Base-by-base conservation (phyloP, 2,329 filamentous ascomycete species). In the Periconia macrospinosa region DNA sequence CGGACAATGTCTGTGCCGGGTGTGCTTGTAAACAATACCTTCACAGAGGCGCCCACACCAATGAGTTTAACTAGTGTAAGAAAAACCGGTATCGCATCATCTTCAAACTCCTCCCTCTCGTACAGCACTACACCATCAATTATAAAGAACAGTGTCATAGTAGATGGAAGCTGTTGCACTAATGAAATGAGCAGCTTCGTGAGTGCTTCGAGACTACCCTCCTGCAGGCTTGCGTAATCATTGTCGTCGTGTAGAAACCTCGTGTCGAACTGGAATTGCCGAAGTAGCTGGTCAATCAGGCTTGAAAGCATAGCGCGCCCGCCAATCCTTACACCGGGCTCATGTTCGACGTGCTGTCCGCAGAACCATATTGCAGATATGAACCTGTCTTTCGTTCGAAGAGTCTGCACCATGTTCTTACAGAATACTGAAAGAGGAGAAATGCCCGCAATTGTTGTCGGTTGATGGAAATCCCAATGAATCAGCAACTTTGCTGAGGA, bases 371-470 rank as follows among this genome's bases (percentile, higher is more conserved):
- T 0, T 3, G 41, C 27, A 3, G 45, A 44, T n/a, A 55, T 30
- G 18, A 55, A 55, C 3, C 41, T 27, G 41, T 44, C 19, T 6
- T 41, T 50, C 7, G n/a, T 7, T 20, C 47, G 41, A 8, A 55
- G 18, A 0, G 40, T 19, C 30, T 45, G n/a, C 19, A 18, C 41
- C 40, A 55, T 30, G 2, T 43, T 55, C 20, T 8, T 19, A 30
- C 52, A 55, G 23, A 51, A 55, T 8, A 48, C 37, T 9, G 52
- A 51, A n/a, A 55, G 42, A 17, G 52, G 48, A 2, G 52, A 50
- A 6, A 54, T 43, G 17, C 40, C 30, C 23, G 51, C 46, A 49
- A 53, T 13, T 2, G 10, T 27, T 19, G 43, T 47, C 1, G 52
- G 41, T 10, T 30, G 14, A 23, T 20, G 37, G 7, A 14, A 23